These are phyloP conservation scores for Podospora fimiseda DNA, from an alignment of 495 filamentous ascomycete species.

Conservation along the genomic window DNA sequence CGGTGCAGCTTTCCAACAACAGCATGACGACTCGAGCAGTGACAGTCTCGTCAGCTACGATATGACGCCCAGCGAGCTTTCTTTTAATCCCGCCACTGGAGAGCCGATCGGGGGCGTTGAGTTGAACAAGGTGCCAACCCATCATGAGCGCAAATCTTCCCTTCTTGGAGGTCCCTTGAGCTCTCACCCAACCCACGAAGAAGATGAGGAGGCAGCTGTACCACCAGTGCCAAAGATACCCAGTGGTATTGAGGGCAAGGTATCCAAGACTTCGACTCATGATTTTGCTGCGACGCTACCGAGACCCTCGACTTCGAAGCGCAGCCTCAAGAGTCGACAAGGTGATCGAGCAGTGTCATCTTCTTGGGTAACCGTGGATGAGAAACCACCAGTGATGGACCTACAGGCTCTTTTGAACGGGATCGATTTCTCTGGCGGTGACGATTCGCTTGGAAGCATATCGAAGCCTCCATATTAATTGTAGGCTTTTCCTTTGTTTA, in stretches of 20 bases:
- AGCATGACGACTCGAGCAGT: conserved; percentile 41
- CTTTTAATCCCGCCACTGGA: conserved; percentile 36
- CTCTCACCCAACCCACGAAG: conserved; percentile 37
- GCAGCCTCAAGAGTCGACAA: conserved; percentile 35
- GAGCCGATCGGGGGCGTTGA: conserved; percentile 13
- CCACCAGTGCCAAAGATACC: conserved; percentile 41
- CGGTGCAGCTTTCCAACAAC: conserved; percentile 10
- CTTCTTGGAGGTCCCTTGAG: conserved; percentile 37
- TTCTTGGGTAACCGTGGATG: conserved; percentile 22
- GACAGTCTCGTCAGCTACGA: conserved; percentile 57
- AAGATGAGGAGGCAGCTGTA: conserved; percentile 22
- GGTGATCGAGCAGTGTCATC: conserved; percentile 32
- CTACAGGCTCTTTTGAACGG: conserved; percentile 40
- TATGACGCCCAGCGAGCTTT: conserved; percentile 46
- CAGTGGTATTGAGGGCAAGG: conserved; percentile 17
- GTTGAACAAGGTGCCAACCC: conserved; percentile 14
- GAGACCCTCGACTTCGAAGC: conserved; percentile 24
- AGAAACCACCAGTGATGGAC: conserved; percentile 33
- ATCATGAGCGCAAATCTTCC: conserved; percentile 16
- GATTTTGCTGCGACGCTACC: conserved; percentile 16
- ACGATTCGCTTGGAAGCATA: conserved; percentile 34
- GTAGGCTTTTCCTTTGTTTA: neutral
- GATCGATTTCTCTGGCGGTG: conserved; percentile 40
- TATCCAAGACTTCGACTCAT: conserved; percentile 13
- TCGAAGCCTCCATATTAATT: conserved; percentile 41